Percentiles rank a stretch among this genome's conserved stretches.
Evolutionary conservation across 148 eudicot genomes (phyloP).

Genomic region (Vaccinium corymbosum): DNA sequence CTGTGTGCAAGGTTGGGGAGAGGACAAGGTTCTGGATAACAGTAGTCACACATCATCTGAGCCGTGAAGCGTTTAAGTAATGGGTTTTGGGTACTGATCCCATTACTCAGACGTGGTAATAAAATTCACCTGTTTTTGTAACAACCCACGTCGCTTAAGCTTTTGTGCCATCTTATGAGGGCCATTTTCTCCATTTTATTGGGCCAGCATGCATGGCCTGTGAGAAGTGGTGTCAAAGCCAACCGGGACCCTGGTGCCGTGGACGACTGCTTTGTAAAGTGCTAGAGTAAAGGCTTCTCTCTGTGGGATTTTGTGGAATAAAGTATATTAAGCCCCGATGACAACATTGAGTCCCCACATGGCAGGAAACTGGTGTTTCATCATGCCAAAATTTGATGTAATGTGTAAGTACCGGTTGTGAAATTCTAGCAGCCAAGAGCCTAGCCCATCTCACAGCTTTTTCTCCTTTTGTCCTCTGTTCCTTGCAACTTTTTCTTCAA

Average conservation of each 20-base stretch:
- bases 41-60: background rate
- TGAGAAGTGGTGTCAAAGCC: background rate
- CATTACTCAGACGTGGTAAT: background rate
- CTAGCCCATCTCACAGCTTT: slow-evolving; percentile 1
- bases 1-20: background rate
- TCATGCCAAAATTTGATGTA: background rate
- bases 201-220: background rate
- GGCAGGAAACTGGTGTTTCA: background rate
- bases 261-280: background rate
- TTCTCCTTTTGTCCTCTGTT: background rate
- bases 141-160: background rate
- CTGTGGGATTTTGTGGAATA: background rate
- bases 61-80: background rate
- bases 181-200: background rate
- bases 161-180: background rate
- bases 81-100: background rate
- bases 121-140: background rate
- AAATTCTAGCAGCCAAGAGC: background rate
- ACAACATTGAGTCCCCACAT: background rate
- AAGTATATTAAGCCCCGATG: background rate
- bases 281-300: background rate
- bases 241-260: background rate
- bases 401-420: background rate
- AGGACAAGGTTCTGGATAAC: background rate
- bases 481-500: background rate